phyloP scores from a whole-genome alignment of 768 basidiomycete species.

The Agrocybe pediades region DNA sequence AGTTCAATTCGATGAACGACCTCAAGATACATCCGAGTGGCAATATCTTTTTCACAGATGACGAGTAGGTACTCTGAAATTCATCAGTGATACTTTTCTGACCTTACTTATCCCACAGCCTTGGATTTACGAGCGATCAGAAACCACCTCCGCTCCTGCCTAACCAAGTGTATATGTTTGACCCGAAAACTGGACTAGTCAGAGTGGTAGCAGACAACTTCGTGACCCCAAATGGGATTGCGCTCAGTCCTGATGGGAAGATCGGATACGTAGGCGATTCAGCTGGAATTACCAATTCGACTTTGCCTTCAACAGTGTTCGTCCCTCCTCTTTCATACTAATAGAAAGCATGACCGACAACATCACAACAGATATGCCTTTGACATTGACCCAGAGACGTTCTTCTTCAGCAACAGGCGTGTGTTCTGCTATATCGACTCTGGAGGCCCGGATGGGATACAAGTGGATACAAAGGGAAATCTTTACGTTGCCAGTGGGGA shows the following conservation, averaged over 20 bases:
- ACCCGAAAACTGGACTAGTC: constrained; percentile 62
- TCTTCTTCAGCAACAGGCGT: constrained; percentile 55
- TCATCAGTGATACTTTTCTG: neutral
- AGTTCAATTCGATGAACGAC: constrained; percentile 83
- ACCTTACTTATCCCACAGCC: constrained; percentile 40
- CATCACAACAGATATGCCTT: constrained; percentile 55
- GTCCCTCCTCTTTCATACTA: constrained; percentile 17
- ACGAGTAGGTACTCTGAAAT: constrained; percentile 36
- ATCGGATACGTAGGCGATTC: constrained; percentile 65
- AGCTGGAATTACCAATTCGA: constrained; percentile 47
- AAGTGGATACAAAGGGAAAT: constrained; percentile 63
- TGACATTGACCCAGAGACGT: constrained; percentile 59
- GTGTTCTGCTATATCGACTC: constrained; percentile 68
- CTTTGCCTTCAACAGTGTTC: constrained; percentile 66
- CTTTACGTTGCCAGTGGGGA: constrained; percentile 69
- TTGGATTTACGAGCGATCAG: constrained; percentile 65
- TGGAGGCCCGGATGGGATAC: constrained; percentile 67
- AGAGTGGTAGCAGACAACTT: constrained; percentile 76
- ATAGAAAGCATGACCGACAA: neutral
- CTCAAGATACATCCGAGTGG: constrained; percentile 68
- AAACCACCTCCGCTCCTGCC: constrained; percentile 66
- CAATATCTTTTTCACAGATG: constrained; percentile 72
- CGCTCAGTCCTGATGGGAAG: constrained; percentile 61
- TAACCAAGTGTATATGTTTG: constrained; percentile 76
- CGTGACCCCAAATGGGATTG: constrained; percentile 70